Conservation (phyloP, 2,329 filamentous ascomycete species). For the Aspergillus brunneoviolaceus region DNA sequence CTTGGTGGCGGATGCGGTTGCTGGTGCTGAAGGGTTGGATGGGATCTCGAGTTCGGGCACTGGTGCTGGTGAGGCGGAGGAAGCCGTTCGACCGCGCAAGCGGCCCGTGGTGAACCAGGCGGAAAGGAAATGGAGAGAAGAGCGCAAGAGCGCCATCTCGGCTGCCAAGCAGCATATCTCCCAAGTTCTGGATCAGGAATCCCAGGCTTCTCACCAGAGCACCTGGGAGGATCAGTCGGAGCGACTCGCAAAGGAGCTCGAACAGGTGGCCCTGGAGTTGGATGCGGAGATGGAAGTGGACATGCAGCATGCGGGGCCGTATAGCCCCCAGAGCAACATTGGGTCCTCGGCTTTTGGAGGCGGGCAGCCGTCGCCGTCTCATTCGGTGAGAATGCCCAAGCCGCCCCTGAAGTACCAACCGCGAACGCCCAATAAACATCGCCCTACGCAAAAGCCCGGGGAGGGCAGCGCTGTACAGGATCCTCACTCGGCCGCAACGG, state of each 20-base stretch:
- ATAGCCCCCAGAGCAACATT: slow-evolving; percentile 9
- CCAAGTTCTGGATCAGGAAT: slow-evolving; percentile 37
- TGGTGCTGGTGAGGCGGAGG: slow-evolving; percentile 7
- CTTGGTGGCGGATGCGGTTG: slow-evolving; percentile 31
- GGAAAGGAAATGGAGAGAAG: slow-evolving; percentile 39
- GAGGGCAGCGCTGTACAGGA: slow-evolving; percentile 3
- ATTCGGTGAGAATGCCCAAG: slow-evolving; percentile 22
- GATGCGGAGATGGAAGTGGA: slow-evolving; percentile 30
- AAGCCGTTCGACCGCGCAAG: slow-evolving; percentile 31
- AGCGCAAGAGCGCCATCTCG: slow-evolving; percentile 34
- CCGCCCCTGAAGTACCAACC: slow-evolving; percentile 39
- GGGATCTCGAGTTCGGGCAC: background rate
- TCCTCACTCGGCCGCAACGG: background rate
- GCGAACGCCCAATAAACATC: slow-evolving; percentile 32
- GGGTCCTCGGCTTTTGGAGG: slow-evolving; percentile 1
- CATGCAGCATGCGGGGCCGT: background rate
- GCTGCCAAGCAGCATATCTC: slow-evolving; percentile 37
- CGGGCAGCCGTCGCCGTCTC: slow-evolving; percentile 5
- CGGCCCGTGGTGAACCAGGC: slow-evolving; percentile 43
- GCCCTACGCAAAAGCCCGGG: slow-evolving; percentile 7
- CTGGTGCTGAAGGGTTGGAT: slow-evolving; percentile 14
- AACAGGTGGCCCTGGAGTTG: slow-evolving; percentile 44
- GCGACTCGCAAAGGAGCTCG: slow-evolving; percentile 42
- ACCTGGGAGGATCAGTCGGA: slow-evolving; percentile 46
- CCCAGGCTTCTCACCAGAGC: slow-evolving; percentile 34